These are phyloP conservation scores for Pseudozyma thailandica DNA, from an alignment of 1,284 basidiomycete species.

Conservation along the genomic window DNA sequence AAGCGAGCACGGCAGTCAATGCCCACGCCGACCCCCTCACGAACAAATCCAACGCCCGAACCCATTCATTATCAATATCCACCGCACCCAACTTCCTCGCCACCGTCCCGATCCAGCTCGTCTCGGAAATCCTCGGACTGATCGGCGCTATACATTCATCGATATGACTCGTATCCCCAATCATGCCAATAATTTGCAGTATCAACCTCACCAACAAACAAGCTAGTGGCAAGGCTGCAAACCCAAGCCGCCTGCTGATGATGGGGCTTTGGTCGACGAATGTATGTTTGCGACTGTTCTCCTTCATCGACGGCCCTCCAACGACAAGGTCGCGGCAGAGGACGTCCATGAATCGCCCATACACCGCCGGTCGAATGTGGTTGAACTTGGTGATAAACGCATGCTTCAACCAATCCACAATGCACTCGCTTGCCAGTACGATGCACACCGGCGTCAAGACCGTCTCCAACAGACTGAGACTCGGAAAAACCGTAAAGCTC, in stretches of 20 bases:
- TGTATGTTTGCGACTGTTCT: constrained; percentile 73
- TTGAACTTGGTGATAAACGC: constrained; percentile 98
- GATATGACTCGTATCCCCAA: constrained; percentile 71
- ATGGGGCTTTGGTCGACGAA: constrained; percentile 96
- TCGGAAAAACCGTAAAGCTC: constrained; percentile 68
- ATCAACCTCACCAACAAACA: constrained; percentile 89
- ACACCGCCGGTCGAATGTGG: constrained; percentile 87
- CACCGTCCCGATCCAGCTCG: constrained; percentile 40
- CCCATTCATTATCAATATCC: constrained; percentile 42
- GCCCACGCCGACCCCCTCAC: constrained; percentile 47
- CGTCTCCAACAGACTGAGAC: constrained; percentile 75
- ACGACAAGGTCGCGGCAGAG: constrained; percentile 91
- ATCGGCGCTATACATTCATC: constrained; percentile 67
- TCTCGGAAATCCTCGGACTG: constrained; percentile 16
- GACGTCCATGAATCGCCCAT: constrained; percentile 94
- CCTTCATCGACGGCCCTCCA: constrained; percentile 73
- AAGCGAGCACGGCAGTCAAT: constrained; percentile 47
- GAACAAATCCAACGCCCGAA: constrained; percentile 35
- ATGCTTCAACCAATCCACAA: constrained; percentile 99
- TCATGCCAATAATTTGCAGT: constrained; percentile 78
- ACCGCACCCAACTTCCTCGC: constrained; percentile 32
- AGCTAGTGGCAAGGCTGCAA: constrained; percentile 89
- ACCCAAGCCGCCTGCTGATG: constrained; percentile 90
- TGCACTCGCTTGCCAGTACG: constrained; percentile 89
- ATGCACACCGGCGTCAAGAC: constrained; percentile 92